phyloP scores from a whole-genome alignment of 108 stramenopile genomes.

The Licmophora abbreviata region DNA sequence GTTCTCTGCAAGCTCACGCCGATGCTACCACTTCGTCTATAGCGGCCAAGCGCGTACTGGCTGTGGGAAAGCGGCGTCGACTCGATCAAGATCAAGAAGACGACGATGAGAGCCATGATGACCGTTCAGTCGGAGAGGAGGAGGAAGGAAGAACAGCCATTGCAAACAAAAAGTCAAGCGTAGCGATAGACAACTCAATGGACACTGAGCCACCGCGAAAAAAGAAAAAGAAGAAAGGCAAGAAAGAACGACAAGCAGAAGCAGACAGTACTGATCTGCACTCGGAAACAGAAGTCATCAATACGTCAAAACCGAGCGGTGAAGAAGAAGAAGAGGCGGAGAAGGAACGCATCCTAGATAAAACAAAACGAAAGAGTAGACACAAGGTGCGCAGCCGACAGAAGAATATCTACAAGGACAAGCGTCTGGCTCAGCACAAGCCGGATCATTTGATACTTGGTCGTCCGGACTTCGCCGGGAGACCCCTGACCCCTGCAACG shows the following conservation, averaged over 20 bases:
- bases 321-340: slow-evolving; percentile 2
- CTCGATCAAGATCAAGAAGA: slow-evolving; percentile 31
- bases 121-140: slow-evolving; percentile 34
- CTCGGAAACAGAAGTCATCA: neutral
- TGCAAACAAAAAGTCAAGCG: slow-evolving; percentile 7
- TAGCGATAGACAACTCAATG: neutral
- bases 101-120: slow-evolving; percentile 21
- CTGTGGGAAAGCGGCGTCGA: slow-evolving; percentile 37
- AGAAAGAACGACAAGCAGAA: slow-evolving; percentile 41
- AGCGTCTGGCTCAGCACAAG: slow-evolving; percentile 40
- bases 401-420: slow-evolving; percentile 81
- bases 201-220: slow-evolving; percentile 1
- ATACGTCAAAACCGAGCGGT: slow-evolving; percentile 3
- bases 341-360: neutral
- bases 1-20: too few species aligned
- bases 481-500: slow-evolving; percentile 59
- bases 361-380: neutral
- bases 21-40: neutral
- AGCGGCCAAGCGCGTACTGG: slow-evolving; percentile 11
- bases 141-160: slow-evolving; percentile 61
- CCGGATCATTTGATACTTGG: slow-evolving; percentile 55
- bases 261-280: neutral
- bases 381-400: slow-evolving; percentile 62
- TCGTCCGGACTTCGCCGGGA: slow-evolving; percentile 33
- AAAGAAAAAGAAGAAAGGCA: slow-evolving; percentile 53